Evolutionary conservation across 768 basidiomycete species (phyloP).

Genomic region (Tephrocybe rancida): DNA sequence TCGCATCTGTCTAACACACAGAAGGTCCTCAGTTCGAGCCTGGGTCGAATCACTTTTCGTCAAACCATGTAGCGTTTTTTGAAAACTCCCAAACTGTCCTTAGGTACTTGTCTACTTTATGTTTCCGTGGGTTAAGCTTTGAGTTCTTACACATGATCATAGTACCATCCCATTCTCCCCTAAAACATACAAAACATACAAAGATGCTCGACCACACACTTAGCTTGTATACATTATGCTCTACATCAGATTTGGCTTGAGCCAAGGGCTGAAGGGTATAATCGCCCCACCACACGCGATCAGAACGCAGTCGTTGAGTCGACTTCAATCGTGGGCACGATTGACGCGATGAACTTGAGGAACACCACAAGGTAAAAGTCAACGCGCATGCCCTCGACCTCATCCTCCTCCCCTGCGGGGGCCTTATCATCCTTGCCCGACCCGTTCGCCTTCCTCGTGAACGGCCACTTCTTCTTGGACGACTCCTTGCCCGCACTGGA

Average conservation of each 20-base stretch:
- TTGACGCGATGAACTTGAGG: conserved; percentile 98
- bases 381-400: conserved; percentile 89
- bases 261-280: conserved; percentile 18
- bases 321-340: conserved; percentile 98
- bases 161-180: no score
- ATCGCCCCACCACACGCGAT: conserved; percentile 9
- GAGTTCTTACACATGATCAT: background rate
- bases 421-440: conserved; percentile 55
- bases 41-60: conserved; percentile 35
- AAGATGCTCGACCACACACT: background rate
- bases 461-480: conserved; percentile 83
- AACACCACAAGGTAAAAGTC: conserved; percentile 99
- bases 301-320: conserved; percentile 85
- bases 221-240: background rate
- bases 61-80: conserved; percentile 1
- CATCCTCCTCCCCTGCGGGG: conserved; percentile 58
- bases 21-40: conserved; percentile 41
- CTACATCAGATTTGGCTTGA: background rate
- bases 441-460: conserved; percentile 73
- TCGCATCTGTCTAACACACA: conserved; percentile 85
- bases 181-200: background rate
- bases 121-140: background rate
- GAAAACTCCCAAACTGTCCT: no score
- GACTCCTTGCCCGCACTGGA: conserved; percentile 44
- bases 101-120: background rate